phyloP scores from a whole-genome alignment of 2,329 filamentous ascomycete species.

The Xylariaceae sp. region DNA sequence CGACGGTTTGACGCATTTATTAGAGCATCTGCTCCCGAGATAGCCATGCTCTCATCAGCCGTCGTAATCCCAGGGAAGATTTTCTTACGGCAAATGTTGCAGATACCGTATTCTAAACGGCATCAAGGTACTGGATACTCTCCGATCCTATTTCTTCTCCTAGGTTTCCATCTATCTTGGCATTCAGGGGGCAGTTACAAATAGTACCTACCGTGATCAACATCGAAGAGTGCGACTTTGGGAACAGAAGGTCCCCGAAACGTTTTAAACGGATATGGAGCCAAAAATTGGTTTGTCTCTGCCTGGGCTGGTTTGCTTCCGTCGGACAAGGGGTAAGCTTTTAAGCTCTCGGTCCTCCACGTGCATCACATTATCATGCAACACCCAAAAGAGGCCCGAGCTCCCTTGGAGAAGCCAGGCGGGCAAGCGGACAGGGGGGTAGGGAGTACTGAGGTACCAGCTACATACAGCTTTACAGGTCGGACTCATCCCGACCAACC shows the following conservation, averaged over 20 bases:
- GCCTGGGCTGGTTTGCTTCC: not conserved
- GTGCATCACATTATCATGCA: not conserved
- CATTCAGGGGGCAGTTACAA: too few species aligned
- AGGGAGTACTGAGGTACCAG: conserved; percentile 5
- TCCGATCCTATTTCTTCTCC: not conserved
- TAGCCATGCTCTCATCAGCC: too few species aligned
- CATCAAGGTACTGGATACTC: not conserved
- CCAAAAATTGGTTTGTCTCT: not conserved
- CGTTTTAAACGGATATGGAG: not conserved
- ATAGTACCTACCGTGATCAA: too few species aligned
- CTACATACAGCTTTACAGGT: not conserved
- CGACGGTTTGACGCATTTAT: too few species aligned
- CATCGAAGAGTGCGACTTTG: not conserved
- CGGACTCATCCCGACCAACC: conserved; percentile 25
- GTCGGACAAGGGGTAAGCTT: conserved; percentile 11
- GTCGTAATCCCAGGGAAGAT: too few species aligned
- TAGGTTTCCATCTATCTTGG: not conserved
- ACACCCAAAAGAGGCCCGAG: conserved; percentile 15
- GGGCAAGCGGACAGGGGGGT: not conserved
- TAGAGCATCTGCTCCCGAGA: too few species aligned
- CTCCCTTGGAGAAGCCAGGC: not conserved
- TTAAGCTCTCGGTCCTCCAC: conserved; percentile 9
- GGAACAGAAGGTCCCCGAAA: not conserved
- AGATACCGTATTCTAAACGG: too few species aligned
- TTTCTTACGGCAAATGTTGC: too few species aligned